A percentile compares a stretch with the other conserved stretches of the same genome.
phyloP scores from a whole-genome alignment of 345 rosid species.

The Salix brachista region DNA sequence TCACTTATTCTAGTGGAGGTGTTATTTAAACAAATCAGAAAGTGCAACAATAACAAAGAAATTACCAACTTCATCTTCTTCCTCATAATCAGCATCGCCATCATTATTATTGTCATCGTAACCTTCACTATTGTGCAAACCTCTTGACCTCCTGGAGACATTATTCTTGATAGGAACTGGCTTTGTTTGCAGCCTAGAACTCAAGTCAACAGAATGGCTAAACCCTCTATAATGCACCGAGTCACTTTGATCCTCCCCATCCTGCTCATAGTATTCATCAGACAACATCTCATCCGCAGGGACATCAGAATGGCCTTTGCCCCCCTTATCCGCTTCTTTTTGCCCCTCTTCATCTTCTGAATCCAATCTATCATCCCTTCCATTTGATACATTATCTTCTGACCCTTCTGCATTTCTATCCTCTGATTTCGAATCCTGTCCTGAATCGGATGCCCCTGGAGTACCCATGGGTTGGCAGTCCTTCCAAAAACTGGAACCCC shows the following conservation, averaged over 20 bases:
- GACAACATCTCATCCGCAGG: slow-evolving; percentile 99
- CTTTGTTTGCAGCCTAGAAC: slow-evolving; percentile 49
- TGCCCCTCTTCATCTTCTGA: slow-evolving; percentile 69
- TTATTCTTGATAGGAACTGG: slow-evolving; percentile 33
- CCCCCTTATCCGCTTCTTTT: slow-evolving; percentile 47
- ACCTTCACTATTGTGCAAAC: slow-evolving; percentile 31
- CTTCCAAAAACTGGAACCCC: slow-evolving; percentile 98
- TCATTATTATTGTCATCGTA: slow-evolving; percentile 35
- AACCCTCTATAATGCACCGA: slow-evolving; percentile 54
- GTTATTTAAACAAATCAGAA: not conserved
- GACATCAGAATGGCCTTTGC: slow-evolving; percentile 69
- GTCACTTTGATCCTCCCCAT: slow-evolving; percentile 92
- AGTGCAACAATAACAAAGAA: slow-evolving; percentile 18
- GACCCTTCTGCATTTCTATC: slow-evolving; percentile 48
- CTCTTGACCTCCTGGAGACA: slow-evolving; percentile 56
- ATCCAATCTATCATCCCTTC: slow-evolving; percentile 45
- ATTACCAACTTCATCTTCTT: slow-evolving; percentile 85
- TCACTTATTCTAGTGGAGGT: not conserved
- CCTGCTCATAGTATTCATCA: slow-evolving; percentile 99
- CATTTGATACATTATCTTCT: slow-evolving; percentile 57
- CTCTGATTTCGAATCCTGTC: slow-evolving; percentile 64
- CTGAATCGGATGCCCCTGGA: slow-evolving; percentile 60
- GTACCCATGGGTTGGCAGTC: slow-evolving; percentile 86
- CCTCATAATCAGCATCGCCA: slow-evolving; percentile 71
- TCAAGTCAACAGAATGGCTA: slow-evolving; percentile 47